These are phyloP conservation scores for Trichoderma erinaceum DNA, from an alignment of 495 filamentous ascomycete species.

Conservation along the genomic window DNA sequence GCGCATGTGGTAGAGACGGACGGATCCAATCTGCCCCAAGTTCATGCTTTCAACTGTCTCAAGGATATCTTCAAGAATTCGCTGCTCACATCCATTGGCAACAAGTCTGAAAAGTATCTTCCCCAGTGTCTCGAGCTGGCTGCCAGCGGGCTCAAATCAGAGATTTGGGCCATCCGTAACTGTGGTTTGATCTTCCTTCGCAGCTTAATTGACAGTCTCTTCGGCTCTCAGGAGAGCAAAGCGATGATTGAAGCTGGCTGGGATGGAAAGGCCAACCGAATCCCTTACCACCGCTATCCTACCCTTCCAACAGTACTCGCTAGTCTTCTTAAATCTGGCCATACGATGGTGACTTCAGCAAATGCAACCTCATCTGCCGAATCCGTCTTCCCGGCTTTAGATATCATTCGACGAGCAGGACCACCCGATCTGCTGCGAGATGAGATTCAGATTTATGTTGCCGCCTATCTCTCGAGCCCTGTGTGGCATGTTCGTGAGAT, in stretches of 20 bases:
- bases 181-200: slow-evolving; percentile 85
- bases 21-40: slow-evolving; percentile 70
- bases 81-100: slow-evolving; percentile 49
- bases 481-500: slow-evolving; percentile 90
- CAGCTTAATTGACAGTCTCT: slow-evolving; percentile 69
- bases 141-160: slow-evolving; percentile 59
- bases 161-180: slow-evolving; percentile 84
- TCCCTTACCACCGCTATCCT: slow-evolving; percentile 67
- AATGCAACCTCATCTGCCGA: slow-evolving; percentile 48
- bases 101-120: slow-evolving; percentile 58
- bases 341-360: slow-evolving; percentile 32
- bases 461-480: slow-evolving; percentile 57
- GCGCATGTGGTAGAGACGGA: slow-evolving; percentile 48
- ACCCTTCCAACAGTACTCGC: slow-evolving; percentile 63
- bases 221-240: slow-evolving; percentile 58
- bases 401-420: slow-evolving; percentile 65
- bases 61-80: slow-evolving; percentile 82
- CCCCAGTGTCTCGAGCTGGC: slow-evolving; percentile 68
- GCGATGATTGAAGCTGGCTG: slow-evolving; percentile 42
- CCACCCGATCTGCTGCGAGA: slow-evolving; percentile 43
- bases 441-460: slow-evolving; percentile 44
- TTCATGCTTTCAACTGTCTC: slow-evolving; percentile 88
- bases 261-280: slow-evolving; percentile 43
- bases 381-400: slow-evolving; percentile 79
- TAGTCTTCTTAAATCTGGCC: slow-evolving; percentile 49